phyloP scores from a whole-genome alignment of 2,329 filamentous ascomycete genomes.

The Myriosclerotinia duriaeana region DNA sequence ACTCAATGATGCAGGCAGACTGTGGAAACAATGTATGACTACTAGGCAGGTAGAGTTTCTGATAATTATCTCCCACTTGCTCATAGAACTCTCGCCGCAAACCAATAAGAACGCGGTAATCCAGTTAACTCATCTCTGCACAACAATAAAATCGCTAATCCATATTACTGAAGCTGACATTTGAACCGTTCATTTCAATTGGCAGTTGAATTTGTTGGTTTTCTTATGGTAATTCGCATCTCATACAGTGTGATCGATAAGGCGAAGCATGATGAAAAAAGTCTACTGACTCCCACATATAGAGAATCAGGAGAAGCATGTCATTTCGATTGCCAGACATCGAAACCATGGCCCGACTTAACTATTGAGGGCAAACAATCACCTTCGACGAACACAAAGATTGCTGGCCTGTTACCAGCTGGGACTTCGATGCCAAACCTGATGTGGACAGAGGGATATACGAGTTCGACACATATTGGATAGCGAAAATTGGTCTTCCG shows the following conservation, averaged over 20 bases:
- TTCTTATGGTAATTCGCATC: background rate
- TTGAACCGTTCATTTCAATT: background rate
- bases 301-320: background rate
- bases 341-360: too few species aligned
- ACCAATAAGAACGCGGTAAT: background rate
- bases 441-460: background rate
- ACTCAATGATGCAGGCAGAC: background rate
- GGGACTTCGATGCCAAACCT: background rate
- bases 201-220: background rate
- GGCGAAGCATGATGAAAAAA: background rate
- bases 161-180: background rate
- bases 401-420: background rate
- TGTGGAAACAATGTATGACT: too few species aligned
- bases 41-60: too few species aligned
- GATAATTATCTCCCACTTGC: too few species aligned
- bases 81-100: background rate
- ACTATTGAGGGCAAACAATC: background rate
- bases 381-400: background rate
- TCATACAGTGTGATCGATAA: background rate
- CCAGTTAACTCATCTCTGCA: background rate
- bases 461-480: background rate
- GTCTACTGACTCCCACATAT: background rate
- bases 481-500: background rate
- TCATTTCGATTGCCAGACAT: background rate
- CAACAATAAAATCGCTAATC: background rate